Base-by-base conservation (phyloP, 2,329 filamentous ascomycete genomes). In the Lomentospora prolificans region DNA sequence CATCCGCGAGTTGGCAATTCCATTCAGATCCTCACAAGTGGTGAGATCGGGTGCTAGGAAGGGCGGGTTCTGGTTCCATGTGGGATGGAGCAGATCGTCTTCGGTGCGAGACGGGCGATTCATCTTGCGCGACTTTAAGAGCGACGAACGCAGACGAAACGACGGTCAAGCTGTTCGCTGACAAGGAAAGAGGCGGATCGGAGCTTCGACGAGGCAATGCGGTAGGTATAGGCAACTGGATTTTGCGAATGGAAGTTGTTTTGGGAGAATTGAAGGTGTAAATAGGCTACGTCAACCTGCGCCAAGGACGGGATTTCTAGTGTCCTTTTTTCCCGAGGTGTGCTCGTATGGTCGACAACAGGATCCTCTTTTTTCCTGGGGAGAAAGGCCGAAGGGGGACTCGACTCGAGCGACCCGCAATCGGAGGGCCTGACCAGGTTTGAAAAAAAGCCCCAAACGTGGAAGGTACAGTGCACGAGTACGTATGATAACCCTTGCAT, bases 21-120 rank as follows among this genome's bases (percentile, higher is more conserved):
- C 78, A 59, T 80, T 80, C 57, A 80, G 68, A 63, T 81, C 78
- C 68, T 79, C 72, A 61, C 77, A 69, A 41, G 78, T 80, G 25
- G 78, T 81, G 51, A 76, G 64, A 51, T 74, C 70, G 19, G 74
- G 64, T 24, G 76, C 71, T 55, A 80, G 65, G 24, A 70, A 71
- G 1, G 75, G 72, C 30, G 78, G 78, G 65, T 70, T 78, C 67
- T 80, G 78, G 64, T 81, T 81, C 71, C 73, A 80, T 27, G 70
- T 69, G 52, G 74, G 72, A 59, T 78, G 76, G 51, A 71, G 65
- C 53, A 75, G 67, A 57, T 72, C 70, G 57, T 80, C 75, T 61
- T 80, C 78, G 51, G 75, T 78, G 59, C 77, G 73, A 28, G 77
- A 78, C 10, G 78, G 76, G 58, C 78, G 78, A 60, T 80, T 81